Conservation (phyloP, 2,329 filamentous ascomycete species). For the Colletotrichum nymphaeae region DNA sequence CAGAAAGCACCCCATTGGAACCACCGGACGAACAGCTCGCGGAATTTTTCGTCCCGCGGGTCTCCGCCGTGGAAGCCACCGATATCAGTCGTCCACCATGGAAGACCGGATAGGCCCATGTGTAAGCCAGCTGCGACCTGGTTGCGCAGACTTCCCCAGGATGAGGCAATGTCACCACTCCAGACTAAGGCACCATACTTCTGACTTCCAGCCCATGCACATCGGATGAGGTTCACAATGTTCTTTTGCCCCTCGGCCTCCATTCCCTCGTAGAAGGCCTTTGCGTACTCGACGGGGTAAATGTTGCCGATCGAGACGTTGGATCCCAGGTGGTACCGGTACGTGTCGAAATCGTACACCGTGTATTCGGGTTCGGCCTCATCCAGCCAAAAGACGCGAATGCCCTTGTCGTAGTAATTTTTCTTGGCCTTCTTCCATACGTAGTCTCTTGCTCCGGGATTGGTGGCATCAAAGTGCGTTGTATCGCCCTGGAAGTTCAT, state of each 20-base stretch:
- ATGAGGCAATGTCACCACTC: conserved; percentile 75
- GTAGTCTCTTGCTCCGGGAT: conserved; percentile 67
- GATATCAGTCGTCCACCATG: conserved; percentile 79
- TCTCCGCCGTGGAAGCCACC: conserved; percentile 77
- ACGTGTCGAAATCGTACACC: conserved; percentile 75
- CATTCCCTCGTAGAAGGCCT: conserved; percentile 71
- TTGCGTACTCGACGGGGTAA: conserved; percentile 68
- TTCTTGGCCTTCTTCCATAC: conserved; percentile 69
- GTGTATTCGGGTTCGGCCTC: conserved; percentile 76
- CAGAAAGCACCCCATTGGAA: conserved; percentile 78
- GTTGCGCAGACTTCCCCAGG: conserved; percentile 68
- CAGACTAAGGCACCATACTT: conserved; percentile 74
- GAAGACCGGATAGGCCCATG: conserved; percentile 72
- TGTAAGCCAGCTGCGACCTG: conserved; percentile 73
- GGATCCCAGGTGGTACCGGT: conserved; percentile 63
- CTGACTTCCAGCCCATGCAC: conserved; percentile 67
- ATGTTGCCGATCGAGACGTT: conserved; percentile 64
- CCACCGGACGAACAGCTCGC: conserved; percentile 74
- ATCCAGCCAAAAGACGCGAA: conserved; percentile 76
- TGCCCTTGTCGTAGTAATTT: conserved; percentile 72
- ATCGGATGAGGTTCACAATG: conserved; percentile 66
- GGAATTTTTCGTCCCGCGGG: conserved; percentile 64
- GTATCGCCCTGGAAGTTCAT: conserved; percentile 71
- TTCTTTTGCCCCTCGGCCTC: conserved; percentile 61
- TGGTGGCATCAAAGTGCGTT: conserved; percentile 73